Evolutionary conservation across 2,329 filamentous ascomycete genomes (phyloP), one percentile per base, ranked within the genome.

Genomic region (Fusarium equiseti): DNA sequence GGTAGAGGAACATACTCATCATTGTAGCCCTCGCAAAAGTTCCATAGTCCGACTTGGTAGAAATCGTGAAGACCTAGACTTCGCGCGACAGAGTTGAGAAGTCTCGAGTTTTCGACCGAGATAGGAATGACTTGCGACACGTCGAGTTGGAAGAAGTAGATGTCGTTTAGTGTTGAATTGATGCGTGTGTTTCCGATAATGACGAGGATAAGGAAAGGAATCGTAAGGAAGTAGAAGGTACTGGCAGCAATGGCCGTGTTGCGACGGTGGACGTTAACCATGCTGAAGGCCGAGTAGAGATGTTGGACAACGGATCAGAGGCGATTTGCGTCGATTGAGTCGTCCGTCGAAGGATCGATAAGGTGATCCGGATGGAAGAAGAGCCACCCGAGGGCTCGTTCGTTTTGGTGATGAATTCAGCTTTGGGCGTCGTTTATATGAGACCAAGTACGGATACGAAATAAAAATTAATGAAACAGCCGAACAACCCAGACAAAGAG

Each of bases 31-130:
- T 97, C 93, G 80, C 95, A 98, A 79, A 92, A 97, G 64, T 90
- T 91, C 95, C 95, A 98, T 43, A 98, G 82, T 8, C 95, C 95
- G 29, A 97, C 92, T 75, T 94, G 92, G 81, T 98, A 98, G 81
- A 97, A 98, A 80, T 98, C 95, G 79, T 97, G 94, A 51, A 98
- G 86, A 31, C 95, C 95, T 57, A 98, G 85, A 24, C 91, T 93
- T 54, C 93, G 90, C 6, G 94, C 94, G 71, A 97, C 94, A 48
- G 90, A 94, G 83, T 97, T 97, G 80, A 97, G 91, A 48, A 97
- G 86, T 26, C 86, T 82, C 12, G 90, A 89, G 77, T 94, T 91
- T 44, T 91, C 91, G 18, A 93, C 87, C 8, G 88, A 89, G 35
- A 89, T 83, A 0, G 92, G 92, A 60, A 97, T 91, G 77, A 98